Base-by-base conservation (phyloP, 2,329 filamentous ascomycete genomes). In the Aspergillus aculeatinus region DNA sequence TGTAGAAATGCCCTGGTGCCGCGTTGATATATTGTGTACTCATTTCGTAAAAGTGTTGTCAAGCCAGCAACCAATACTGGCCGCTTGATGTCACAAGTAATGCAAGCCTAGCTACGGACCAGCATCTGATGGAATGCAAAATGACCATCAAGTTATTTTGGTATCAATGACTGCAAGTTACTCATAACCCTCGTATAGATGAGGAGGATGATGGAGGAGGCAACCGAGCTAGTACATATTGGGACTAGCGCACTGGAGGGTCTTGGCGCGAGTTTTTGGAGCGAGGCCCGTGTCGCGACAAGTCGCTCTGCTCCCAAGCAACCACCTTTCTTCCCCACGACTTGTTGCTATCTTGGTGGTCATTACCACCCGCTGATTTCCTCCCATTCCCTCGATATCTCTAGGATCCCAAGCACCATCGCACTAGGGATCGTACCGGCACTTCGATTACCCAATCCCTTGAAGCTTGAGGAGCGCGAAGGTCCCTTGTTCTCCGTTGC, bases 231-330 rank as follows among this genome's bases (percentile, higher is more conserved):
- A 58, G 54, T 48, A n/a, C 61, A 59, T 1, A 51, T 64, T 49
- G 5, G 0, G 59, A 62, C 50, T 71, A 71, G 69, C 58, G 64
- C 58, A 14, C 19, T 50, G 33, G 19, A 25, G 14, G 35, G 29
- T 68, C 72, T 73, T 74, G 71, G 70, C 72, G 70, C 69, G 72
- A 74, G 70, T 71, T 72, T 73, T 72, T 70, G 68, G 69, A 68
- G 68, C 64, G 67, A 67, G 65, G 53, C 62, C 66, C 68, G 69
- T 70, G 70, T 72, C 68, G 66, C 69, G 70, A 68, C 64, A 62
- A 60, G 61, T 62, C 65, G 62, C 67, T 67, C 70, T 61, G 68
- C 61, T 60, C 60, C 61, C 56, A 58, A 65, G 61, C 63, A 68
- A 68, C 61, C 64, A 29, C 27, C 63, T 68, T 61, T 65, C 62